Percentiles rank a stretch among this genome's conserved stretches.
Conservation (phyloP, 1,284 basidiomycete species). For the Pseudozyma tsukubaensis region DNA sequence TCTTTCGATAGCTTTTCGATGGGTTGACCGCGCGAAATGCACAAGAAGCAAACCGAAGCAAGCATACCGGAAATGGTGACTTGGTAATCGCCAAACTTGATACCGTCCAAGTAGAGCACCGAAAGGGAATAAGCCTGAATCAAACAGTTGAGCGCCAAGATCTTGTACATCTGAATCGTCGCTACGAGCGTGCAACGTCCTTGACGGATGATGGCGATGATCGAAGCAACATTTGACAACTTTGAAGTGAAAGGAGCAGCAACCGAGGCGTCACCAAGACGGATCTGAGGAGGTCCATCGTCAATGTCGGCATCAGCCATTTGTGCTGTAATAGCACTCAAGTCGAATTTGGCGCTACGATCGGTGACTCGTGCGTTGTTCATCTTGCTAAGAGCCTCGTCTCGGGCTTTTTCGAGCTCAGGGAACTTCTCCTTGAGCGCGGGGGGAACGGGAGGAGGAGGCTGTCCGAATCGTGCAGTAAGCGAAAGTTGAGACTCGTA, state of each 20-base stretch:
- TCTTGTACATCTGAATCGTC: slow-evolving; percentile 69
- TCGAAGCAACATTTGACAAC: slow-evolving; percentile 56
- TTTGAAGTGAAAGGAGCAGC: slow-evolving; percentile 68
- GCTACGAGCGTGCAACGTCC: slow-evolving; percentile 67
- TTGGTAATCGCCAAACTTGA: slow-evolving; percentile 68
- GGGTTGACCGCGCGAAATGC: slow-evolving; percentile 65
- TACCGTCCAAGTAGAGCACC: slow-evolving; percentile 65
- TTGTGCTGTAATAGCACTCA: slow-evolving; percentile 58
- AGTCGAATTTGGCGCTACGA: slow-evolving; percentile 63
- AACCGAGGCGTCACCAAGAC: slow-evolving; percentile 66
- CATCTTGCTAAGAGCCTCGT: slow-evolving; percentile 61
- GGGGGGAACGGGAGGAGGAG: slow-evolving; percentile 64
- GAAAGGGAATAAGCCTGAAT: slow-evolving; percentile 66
- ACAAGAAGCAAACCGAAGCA: slow-evolving; percentile 64
- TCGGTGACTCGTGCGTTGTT: slow-evolving; percentile 50
- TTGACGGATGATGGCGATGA: slow-evolving; percentile 65
- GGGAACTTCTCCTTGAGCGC: slow-evolving; percentile 62
- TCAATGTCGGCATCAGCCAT: slow-evolving; percentile 66
- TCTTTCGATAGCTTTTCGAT: slow-evolving; percentile 63
- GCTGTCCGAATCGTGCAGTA: slow-evolving; percentile 57
- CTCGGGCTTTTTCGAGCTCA: slow-evolving; percentile 64
- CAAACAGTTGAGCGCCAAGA: slow-evolving; percentile 67
- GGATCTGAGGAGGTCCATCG: slow-evolving; percentile 68
- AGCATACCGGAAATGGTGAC: slow-evolving; percentile 65
- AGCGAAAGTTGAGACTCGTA: slow-evolving; percentile 66